Conservation (phyloP, 371 early-diverging fungal genomes). For the Nematocida displodere region DNA sequence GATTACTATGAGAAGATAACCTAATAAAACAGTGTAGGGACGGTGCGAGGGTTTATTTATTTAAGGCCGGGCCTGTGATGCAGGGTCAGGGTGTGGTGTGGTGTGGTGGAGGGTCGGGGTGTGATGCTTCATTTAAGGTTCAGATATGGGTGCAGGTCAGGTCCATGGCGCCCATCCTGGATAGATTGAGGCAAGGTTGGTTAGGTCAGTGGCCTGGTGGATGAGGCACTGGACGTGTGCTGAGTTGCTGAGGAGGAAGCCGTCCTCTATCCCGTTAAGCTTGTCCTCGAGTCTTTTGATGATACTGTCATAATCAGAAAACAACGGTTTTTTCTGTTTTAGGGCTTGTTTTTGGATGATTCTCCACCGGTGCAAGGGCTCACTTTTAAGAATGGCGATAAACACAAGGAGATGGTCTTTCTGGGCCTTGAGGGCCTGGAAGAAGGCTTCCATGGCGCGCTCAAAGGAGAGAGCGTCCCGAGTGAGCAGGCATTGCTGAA, state of each 20-base stretch:
- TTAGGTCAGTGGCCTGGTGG: conserved; percentile 27
- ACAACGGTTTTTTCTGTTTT: background rate
- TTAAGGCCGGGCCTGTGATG: background rate
- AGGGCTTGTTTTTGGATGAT: conserved; percentile 1
- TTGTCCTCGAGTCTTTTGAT: conserved; percentile 16
- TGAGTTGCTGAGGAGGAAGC: conserved; percentile 31
- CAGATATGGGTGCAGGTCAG: too few relatives aligned
- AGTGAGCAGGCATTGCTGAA: conserved; percentile 8
- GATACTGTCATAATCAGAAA: conserved; percentile 44
- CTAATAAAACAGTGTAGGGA: background rate
- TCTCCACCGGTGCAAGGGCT: conserved; percentile 40
- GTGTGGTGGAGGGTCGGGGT: background rate
- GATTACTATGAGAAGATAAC: conserved; percentile 57
- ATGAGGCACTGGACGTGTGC: conserved; percentile 46
- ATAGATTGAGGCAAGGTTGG: conserved; percentile 42
- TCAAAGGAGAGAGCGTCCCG: background rate
- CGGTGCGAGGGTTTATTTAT: background rate
- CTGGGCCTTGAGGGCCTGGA: conserved; percentile 9
- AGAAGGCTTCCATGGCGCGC: conserved; percentile 7
- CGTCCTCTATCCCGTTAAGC: conserved; percentile 48
- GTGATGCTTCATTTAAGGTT: too few relatives aligned
- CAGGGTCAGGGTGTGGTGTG: background rate
- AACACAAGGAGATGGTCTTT: conserved; percentile 44
- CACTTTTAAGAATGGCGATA: conserved; percentile 21
- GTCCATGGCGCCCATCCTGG: conserved; percentile 54